Conservation (phyloP, 1,139 yeast species). For the Starmera stellimalicola region DNA sequence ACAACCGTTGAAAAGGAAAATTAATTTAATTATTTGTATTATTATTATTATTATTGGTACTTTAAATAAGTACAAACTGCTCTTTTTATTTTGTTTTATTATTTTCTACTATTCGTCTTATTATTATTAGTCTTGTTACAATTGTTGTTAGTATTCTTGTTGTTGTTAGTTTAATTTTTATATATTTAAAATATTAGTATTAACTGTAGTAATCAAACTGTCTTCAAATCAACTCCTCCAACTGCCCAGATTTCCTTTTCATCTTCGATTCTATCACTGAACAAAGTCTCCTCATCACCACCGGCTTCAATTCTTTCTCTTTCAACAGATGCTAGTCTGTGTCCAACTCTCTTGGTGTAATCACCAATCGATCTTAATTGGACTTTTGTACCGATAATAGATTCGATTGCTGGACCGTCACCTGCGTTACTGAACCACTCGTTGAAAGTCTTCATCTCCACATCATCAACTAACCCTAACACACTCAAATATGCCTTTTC, state of each 20-base stretch:
- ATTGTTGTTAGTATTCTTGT: background rate
- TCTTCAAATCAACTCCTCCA: constrained; percentile 48
- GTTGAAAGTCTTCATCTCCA: constrained; percentile 44
- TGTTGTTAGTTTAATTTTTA: background rate
- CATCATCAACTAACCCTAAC: constrained; percentile 65
- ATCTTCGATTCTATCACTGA: constrained; percentile 79
- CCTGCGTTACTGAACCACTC: constrained; percentile 38
- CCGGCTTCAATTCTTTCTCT: constrained; percentile 83
- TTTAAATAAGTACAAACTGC: too few relatives aligned
- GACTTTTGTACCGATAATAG: constrained; percentile 39
- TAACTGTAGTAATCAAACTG: background rate
- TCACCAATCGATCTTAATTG: constrained; percentile 75
- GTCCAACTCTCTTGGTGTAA: constrained; percentile 80
- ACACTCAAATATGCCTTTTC: constrained; percentile 81
- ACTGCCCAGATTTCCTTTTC: constrained; percentile 84
- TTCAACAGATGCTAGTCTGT: constrained; percentile 75
- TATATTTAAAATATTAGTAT: background rate
- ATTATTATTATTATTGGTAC: too few relatives aligned
- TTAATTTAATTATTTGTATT: background rate
- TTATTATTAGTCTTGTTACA: background rate
- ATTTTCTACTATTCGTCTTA: background rate
- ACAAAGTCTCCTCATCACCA: constrained; percentile 82
- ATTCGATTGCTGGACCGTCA: constrained; percentile 21
- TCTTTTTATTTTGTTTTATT: background rate
- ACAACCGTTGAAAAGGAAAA: background rate